Percentiles rank a stretch among this genome's conserved stretches.
Conservation (phyloP, 208 protist genomes). For the Tetramitus jugosus region DNA sequence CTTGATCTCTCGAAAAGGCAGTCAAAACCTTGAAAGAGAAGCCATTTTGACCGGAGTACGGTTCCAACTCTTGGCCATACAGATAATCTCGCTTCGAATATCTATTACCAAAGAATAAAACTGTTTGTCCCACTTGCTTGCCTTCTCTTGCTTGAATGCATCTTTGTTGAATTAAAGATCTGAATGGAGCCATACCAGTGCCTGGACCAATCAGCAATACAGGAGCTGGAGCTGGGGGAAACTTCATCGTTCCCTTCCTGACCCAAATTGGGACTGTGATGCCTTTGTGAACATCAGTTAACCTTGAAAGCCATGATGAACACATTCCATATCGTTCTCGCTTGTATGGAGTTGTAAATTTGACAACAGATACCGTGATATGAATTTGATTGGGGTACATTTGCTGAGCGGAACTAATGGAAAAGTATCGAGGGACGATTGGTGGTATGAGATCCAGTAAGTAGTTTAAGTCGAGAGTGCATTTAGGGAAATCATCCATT, state of each 20-base stretch:
- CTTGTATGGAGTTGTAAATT: slow-evolving; percentile 19
- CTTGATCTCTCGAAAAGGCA: slow-evolving; percentile 41
- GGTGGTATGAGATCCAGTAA: slow-evolving; percentile 1
- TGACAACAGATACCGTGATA: slow-evolving; percentile 12
- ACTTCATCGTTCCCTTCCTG: not conserved
- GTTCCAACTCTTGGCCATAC: slow-evolving; percentile 26
- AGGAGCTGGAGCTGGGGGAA: not conserved
- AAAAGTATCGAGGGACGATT: slow-evolving; percentile 21
- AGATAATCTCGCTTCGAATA: slow-evolving; percentile 33
- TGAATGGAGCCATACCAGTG: slow-evolving; percentile 18
- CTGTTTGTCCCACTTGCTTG: too few species aligned
- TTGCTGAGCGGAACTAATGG: not conserved
- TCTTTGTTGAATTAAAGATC: not conserved
- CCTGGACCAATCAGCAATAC: slow-evolving; percentile 15
- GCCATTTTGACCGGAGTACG: not conserved
- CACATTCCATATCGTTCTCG: not conserved
- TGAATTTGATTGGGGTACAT: too few species aligned
- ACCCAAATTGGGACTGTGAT: not conserved
- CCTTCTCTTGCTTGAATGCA: not conserved
- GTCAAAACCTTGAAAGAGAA: slow-evolving; percentile 19
- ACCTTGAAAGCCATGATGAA: not conserved
- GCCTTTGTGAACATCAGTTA: too few species aligned
- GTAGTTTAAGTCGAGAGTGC: not conserved
- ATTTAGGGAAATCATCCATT: slow-evolving; percentile 26
- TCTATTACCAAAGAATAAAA: slow-evolving; percentile 37